These are phyloP conservation scores for Heritiera fomes DNA, from an alignment of 345 rosid genomes.

Conservation along the genomic window DNA sequence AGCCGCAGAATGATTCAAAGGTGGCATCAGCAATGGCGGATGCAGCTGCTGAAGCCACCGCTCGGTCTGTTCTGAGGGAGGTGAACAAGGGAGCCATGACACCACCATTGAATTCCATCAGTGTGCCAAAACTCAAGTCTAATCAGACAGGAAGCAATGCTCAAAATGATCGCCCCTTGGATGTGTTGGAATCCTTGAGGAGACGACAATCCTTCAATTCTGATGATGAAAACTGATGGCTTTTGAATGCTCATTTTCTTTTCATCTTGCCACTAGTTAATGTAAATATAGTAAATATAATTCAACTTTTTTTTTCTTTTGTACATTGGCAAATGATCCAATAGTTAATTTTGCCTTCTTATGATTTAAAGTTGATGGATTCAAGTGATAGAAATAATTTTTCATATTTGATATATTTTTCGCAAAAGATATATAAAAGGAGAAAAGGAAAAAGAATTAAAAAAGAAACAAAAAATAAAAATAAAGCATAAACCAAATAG, in stretches of 20 bases:
- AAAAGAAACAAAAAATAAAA: too few species aligned
- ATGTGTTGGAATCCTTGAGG: constrained; percentile 77
- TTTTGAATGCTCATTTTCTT: background rate
- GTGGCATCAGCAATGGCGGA: constrained; percentile 70
- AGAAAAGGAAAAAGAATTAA: too few species aligned
- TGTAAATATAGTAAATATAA: background rate
- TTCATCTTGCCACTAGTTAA: background rate
- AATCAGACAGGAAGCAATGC: constrained; percentile 34
- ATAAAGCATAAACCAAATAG: too few species aligned
- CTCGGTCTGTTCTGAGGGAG: constrained; percentile 71
- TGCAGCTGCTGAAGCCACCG: constrained; percentile 60
- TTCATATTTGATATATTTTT: too few species aligned
- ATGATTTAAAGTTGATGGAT: too few species aligned
- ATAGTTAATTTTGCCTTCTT: too few species aligned
- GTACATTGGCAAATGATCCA: too few species aligned
- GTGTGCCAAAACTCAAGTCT: constrained; percentile 67
- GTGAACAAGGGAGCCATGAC: constrained; percentile 60
- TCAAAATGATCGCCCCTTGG: constrained; percentile 46
- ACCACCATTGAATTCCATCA: constrained; percentile 72
- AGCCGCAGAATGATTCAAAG: constrained; percentile 35
- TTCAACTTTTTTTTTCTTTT: background rate
- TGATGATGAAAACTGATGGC: constrained; percentile 62
- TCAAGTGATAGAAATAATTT: too few species aligned
- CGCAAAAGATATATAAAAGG: too few species aligned
- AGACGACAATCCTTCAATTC: constrained; percentile 62